These are phyloP conservation scores for Paratrimastix pyriformis DNA, from an alignment of 78 protist species.

Conservation along the genomic window DNA sequence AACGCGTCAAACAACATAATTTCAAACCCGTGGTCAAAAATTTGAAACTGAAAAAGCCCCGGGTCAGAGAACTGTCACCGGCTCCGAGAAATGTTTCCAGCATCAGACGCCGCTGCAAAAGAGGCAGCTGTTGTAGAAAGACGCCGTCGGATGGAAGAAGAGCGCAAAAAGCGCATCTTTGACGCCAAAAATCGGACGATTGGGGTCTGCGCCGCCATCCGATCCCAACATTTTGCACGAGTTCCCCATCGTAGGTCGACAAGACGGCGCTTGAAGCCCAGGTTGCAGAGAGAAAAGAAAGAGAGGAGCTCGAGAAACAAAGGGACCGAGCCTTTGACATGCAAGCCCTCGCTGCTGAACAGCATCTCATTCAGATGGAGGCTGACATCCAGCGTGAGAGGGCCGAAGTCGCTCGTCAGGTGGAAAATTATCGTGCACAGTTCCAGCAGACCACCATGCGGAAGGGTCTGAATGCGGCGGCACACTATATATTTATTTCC, in stretches of 20 bases:
- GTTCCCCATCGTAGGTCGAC: no score
- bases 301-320: neutral
- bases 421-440: neutral
- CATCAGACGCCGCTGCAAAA: no score
- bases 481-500: no score
- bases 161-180: neutral
- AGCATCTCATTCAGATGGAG: conserved; percentile 1
- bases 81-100: no score
- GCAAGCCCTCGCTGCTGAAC: neutral
- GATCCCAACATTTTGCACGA: no score
- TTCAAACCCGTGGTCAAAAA: no score
- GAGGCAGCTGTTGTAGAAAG: no score
- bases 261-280: neutral
- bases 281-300: neutral
- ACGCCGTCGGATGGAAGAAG: neutral
- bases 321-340: conserved; percentile 5
- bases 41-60: no score
- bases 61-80: no score
- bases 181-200: conserved; percentile 9
- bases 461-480: no score
- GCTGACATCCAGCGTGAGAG: conserved; percentile 4
- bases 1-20: no score
- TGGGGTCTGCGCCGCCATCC: no score
- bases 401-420: neutral
- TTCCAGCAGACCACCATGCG: neutral